Evolutionary conservation across 2,329 filamentous ascomycete genomes (phyloP).

Genomic region (Rutstroemia sp.): DNA sequence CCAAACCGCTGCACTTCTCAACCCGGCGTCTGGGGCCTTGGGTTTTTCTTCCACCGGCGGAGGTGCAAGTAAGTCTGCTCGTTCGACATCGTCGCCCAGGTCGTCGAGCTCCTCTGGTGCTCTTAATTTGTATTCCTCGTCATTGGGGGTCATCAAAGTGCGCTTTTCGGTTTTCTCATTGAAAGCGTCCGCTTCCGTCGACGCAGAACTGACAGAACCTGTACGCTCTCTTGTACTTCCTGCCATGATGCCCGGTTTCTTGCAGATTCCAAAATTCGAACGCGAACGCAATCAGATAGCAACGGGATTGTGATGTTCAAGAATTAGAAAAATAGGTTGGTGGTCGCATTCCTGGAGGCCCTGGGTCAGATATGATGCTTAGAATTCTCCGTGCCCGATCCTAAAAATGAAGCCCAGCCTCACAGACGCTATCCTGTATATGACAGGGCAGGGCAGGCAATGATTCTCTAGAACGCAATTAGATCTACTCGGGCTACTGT

Average conservation of each 20-base stretch:
- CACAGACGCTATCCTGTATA: too few species aligned
- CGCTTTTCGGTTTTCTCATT: conserved; percentile 24
- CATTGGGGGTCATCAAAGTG: conserved; percentile 7
- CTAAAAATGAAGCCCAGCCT: too few species aligned
- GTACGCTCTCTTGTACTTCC: conserved; percentile 19
- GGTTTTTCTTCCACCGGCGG: conserved; percentile 30
- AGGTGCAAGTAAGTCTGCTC: conserved; percentile 35
- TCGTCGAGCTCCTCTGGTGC: conserved; percentile 32
- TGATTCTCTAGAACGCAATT: too few species aligned
- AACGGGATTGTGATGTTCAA: neutral
- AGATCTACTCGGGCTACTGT: too few species aligned
- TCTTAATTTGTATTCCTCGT: conserved; percentile 23
- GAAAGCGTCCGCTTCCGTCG: conserved; percentile 21
- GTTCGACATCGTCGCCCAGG: conserved; percentile 33
- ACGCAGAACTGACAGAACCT: conserved; percentile 24
- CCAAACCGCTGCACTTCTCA: conserved; percentile 42
- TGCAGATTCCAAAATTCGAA: neutral
- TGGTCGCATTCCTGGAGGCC: too few species aligned
- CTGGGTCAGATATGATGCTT: too few species aligned
- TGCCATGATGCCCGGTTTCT: conserved; percentile 17
- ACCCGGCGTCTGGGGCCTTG: conserved; percentile 26
- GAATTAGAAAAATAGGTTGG: too few species aligned
- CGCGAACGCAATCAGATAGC: neutral
- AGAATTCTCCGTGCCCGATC: too few species aligned
- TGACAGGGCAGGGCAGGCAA: too few species aligned